Evolutionary conservation across 2,329 filamentous ascomycete genomes (phyloP).

Genomic region (Colletotrichum sp.): DNA sequence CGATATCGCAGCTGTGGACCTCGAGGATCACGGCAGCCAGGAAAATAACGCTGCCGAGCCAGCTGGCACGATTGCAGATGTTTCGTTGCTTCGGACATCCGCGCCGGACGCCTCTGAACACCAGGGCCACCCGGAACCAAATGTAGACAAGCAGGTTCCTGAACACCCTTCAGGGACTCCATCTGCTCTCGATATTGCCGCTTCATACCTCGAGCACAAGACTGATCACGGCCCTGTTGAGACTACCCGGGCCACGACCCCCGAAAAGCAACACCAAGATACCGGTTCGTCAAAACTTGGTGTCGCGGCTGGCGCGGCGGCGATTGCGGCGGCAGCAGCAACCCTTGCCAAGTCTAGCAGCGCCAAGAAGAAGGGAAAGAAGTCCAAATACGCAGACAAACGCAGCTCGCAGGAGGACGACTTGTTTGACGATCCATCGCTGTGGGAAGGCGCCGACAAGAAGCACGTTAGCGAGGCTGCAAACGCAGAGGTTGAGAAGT

Average conservation of each 20-base stretch:
- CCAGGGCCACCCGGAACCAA: background rate
- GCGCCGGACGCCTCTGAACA: background rate
- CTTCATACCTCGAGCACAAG: conserved; percentile 24
- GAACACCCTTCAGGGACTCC: background rate
- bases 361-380: conserved; percentile 39
- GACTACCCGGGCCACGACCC: background rate
- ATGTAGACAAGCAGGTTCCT: background rate
- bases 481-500: conserved; percentile 32
- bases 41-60: background rate
- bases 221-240: background rate
- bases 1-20: conserved; percentile 26
- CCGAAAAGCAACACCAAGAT: background rate
- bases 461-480: conserved; percentile 29
- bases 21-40: conserved; percentile 9
- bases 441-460: conserved; percentile 50
- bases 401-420: conserved; percentile 44
- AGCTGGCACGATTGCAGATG: background rate
- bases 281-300: background rate
- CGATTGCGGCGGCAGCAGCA: conserved; percentile 32
- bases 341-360: conserved; percentile 33
- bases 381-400: conserved; percentile 42
- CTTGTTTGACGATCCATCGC: conserved; percentile 47
- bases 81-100: background rate
- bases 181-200: conserved; percentile 27
- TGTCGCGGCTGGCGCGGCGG: conserved; percentile 29